Base-by-base conservation (phyloP, 1,284 basidiomycete species). In the Pseudomicrostroma phylloplanum region DNA sequence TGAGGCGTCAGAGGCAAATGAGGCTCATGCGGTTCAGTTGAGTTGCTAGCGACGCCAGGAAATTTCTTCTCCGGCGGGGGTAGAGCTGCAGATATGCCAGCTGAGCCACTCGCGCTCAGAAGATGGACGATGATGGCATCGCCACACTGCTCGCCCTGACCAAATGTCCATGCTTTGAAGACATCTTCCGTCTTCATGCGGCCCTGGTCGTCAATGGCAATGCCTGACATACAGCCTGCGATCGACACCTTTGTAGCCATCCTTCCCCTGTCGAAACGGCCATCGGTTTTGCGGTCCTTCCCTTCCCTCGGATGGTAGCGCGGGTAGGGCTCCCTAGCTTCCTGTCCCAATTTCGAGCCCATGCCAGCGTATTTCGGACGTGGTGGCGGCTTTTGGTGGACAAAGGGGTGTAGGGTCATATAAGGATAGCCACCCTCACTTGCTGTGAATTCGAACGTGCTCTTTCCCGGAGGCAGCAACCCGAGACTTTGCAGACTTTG, bases 391-490 rank as follows among this genome's bases (percentile, higher is more conserved):
- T 25, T 54, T 19, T 13, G 2, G 21, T 54, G 51, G 8, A 54
- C 51, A 25, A 23, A 54, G 2, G 51, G 51, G 51, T 54, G 51
- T 15, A 54, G 51, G 13, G 51, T 54, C 51, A 54, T 54, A 25
- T 23, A 54, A 23, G 51, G 51, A 26, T 54, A 54, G 21, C 21
- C 51, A 2, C 21, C 51, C 7, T 19, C 15, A 15, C 13, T 15
- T 23, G 46, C 46, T 13, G 26, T 25, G 26, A 54, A 54, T 17
- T 25, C 26, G 21, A 23, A 54, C 7, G 15, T 15, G 21, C 7
- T 54, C 25, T 26, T 54, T 21, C 51, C 21, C 21, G 51, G 51
- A 19, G 13, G 51, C 21, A 25, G 51, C 13, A 54, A 15, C 4
- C 21, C 19, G 7, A 54, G 51, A 6, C 21, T 15, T 6, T 26